Evolutionary conservation across 352 stramenopile genomes (phyloP), one percentile per base, ranked within the genome.

Genomic region (Phytophthora tentaculata): DNA sequence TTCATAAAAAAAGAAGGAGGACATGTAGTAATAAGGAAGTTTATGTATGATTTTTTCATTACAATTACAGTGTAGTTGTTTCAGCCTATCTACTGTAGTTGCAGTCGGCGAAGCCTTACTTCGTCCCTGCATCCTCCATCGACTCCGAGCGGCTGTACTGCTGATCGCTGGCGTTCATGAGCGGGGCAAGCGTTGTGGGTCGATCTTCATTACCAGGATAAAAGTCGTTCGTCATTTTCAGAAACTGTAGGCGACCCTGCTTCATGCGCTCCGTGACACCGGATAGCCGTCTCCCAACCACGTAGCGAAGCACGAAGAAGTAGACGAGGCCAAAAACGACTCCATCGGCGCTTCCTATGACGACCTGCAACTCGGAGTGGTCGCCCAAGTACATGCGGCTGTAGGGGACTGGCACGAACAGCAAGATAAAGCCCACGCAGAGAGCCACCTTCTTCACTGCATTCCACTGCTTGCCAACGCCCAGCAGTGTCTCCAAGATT

Each of bases 351-450:
- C 61, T 69, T 49, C 81, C 81, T 22, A 89, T 76, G 23, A 20
- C 56, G 43, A 84, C 76, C 61, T 89, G 81, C 41, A 87, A 58
- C 19, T 54, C 48, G 39, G 78, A 84, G 74, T 89, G 81, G 65
- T 89, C 81, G 24, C 81, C 81, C 41, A 89, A 41, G 62, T 89
- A 86, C 56, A 87, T 55, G 63, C 81, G 81, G 51, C 79, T 86
- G 72, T 84, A 89, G 0, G 81, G 81, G 5, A 89, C 79, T 0
- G 79, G 76, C 16, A 76, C 68, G 23, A 89, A 81, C 35, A 89
- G 47, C 24, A 79, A 52, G 16, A 77, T 13, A 20, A 51, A 50
- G 0, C 52, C 59, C 17, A 60, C 26, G 24, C 60, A 67, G 14
- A 53, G n/a, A 23, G 39, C 19, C 6, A 47, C 39, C 37, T 83